Percentiles rank a stretch among this genome's conserved stretches.
These are phyloP conservation scores for Fusarium sambucinum DNA, from an alignment of 2,329 filamentous ascomycete species.

Conservation along the genomic window DNA sequence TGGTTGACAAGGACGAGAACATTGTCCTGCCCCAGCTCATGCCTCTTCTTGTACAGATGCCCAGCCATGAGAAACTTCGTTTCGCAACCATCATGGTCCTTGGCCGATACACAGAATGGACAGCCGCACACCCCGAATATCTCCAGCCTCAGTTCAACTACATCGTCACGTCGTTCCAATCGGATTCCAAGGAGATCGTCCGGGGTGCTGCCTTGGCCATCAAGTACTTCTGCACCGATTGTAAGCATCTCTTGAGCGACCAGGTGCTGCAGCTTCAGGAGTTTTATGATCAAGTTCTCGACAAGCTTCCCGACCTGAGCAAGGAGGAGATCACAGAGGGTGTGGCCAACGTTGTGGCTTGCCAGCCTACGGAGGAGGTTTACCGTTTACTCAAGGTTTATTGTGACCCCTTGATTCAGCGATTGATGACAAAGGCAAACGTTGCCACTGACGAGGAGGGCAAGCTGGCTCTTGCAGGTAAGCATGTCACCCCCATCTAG, in stretches of 20 bases:
- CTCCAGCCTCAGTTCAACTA: conserved; percentile 94
- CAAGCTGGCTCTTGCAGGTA: conserved; percentile 87
- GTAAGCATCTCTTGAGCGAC: conserved; percentile 83
- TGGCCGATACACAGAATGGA: conserved; percentile 98
- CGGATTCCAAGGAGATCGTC: conserved; percentile 89
- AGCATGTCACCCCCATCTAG: conserved; percentile 43
- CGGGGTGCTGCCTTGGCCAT: conserved; percentile 93
- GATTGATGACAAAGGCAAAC: conserved; percentile 89
- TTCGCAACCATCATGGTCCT: conserved; percentile 99
- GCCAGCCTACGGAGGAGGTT: conserved; percentile 82
- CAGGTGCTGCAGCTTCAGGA: conserved; percentile 89
- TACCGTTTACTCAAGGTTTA: conserved; percentile 91
- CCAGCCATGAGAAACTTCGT: conserved; percentile 95
- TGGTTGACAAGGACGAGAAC: conserved; percentile 91
- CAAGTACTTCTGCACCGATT: conserved; percentile 97
- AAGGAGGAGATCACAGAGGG: conserved; percentile 98
- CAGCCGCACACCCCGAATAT: conserved; percentile 90
- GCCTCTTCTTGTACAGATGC: conserved; percentile 92
- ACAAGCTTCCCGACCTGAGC: conserved; percentile 85
- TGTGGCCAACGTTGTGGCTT: conserved; percentile 90
- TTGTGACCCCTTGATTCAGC: conserved; percentile 88
- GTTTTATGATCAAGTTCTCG: conserved; percentile 91
- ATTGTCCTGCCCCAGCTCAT: conserved; percentile 92
- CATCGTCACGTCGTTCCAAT: conserved; percentile 92
- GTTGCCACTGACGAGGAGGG: conserved; percentile 83